Base-by-base conservation (phyloP, 2,329 filamentous ascomycete species). In the Fusarium sp. region DNA sequence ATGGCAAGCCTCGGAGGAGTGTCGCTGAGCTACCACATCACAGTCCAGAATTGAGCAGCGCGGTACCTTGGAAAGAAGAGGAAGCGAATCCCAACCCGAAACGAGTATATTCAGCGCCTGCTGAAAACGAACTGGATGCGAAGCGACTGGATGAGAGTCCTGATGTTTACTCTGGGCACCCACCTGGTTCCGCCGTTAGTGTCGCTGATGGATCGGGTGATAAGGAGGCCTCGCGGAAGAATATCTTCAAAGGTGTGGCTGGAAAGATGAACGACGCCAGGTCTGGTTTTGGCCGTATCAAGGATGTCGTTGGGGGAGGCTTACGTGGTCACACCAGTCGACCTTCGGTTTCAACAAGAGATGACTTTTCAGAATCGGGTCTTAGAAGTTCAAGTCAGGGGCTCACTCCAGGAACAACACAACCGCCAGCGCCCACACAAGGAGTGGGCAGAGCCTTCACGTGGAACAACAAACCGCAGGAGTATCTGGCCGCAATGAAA, bases 241-340 rank as follows among this genome's bases (percentile, higher is more conserved):
- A 89, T 1, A 88, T 94, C 22, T 92, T 95, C 81, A 96, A 93
- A 80, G 93, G 91, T 68, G 93, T 96, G 22, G 92, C 92, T 6
- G 93, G 90, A 10, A 92, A 92, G 73, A 92, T 93, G 79, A 93
- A 89, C 70, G 94, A 97, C 81, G 93, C 94, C 50, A 91, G 92
- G 51, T 94, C 92, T 62, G 94, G 95, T 1, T 87, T 97, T 62
- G 93, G 93, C 4, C 91, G 93, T 39, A 95, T 98, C 80, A 95
- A 95, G 78, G 94, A 95, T 78, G 94, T 91, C 6, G 92, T 97
- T 39, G 93, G 93, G 3, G 86, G 86, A 20, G 84, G 83, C 16
- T 79, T 86, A n/a, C 85, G 86, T 71, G 86, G 88, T 4, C 89
- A 91, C 67, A 76, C 78, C 51, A 86, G 81, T 72, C 86, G 87